Evolutionary conservation across 305 asterid species (phyloP).

Genomic region (Andrographis paniculata): DNA sequence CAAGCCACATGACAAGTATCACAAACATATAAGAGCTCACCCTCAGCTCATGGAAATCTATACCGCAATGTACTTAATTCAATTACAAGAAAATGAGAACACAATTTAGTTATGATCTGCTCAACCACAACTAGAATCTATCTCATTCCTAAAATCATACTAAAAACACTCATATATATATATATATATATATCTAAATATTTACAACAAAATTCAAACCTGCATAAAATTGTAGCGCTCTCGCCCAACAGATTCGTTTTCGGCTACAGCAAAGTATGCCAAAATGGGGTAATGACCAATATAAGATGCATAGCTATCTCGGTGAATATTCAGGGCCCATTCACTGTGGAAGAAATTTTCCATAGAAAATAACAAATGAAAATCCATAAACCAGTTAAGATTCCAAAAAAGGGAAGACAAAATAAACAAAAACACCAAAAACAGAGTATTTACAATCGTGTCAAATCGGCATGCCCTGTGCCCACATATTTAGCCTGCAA

Average conservation of each 20-base stretch:
- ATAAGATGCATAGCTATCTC: conserved; percentile 89
- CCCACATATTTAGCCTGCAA: conserved; percentile 98
- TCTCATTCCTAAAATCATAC: too few species aligned
- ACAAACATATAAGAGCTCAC: too few species aligned
- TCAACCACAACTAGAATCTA: too few species aligned
- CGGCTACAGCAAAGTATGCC: conserved; percentile 88
- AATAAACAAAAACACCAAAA: background rate
- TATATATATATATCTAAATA: background rate
- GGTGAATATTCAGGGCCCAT: conserved; percentile 95
- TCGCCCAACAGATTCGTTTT: conserved; percentile 92
- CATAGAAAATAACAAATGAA: conserved; percentile 7
- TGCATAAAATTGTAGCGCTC: conserved; percentile 99
- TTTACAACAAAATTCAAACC: conserved; percentile 25
- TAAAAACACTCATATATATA: too few species aligned
- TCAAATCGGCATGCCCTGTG: conserved; percentile 96
- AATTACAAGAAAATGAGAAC: too few species aligned
- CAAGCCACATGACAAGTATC: too few species aligned
- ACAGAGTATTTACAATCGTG: conserved; percentile 55
- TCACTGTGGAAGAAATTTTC: conserved; percentile 38
- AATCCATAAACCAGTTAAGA: too few species aligned
- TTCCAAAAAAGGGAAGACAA: conserved; percentile 1
- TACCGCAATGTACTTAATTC: too few species aligned
- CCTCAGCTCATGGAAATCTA: too few species aligned
- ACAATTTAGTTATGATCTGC: too few species aligned
- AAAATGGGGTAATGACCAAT: conserved; percentile 84